phyloP scores from a whole-genome alignment of 345 rosid species.

The Lumnitzera littorea region DNA sequence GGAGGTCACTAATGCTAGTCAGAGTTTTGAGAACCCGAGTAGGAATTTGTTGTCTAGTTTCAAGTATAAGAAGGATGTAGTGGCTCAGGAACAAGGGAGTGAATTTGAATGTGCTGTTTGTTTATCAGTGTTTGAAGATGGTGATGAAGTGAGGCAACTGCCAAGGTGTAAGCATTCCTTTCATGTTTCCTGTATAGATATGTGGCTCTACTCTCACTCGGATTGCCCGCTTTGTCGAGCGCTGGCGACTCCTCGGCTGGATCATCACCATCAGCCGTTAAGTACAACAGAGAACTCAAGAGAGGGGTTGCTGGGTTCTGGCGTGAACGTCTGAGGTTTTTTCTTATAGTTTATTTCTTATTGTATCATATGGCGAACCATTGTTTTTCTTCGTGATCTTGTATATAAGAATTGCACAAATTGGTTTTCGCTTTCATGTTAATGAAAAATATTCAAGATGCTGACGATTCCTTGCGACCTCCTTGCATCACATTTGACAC shows the following conservation, averaged over 20 bases:
- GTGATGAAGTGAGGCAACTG: constrained; percentile 28
- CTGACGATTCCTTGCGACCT: no score
- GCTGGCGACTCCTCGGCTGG: neutral
- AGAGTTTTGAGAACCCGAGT: constrained; percentile 12
- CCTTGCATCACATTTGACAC: no score
- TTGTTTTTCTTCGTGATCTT: no score
- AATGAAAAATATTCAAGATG: no score
- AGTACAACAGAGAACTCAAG: constrained; percentile 14
- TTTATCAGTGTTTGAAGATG: constrained; percentile 29
- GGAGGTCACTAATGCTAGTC: constrained; percentile 9
- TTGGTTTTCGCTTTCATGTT: no score
- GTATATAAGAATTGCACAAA: no score
- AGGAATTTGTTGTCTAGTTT: constrained; percentile 20
- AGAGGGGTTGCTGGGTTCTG: constrained; percentile 13
- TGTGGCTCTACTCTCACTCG: constrained; percentile 33
- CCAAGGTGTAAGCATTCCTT: constrained; percentile 27
- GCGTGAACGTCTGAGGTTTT: constrained; percentile 2
- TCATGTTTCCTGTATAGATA: constrained; percentile 33
- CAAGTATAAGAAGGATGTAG: constrained; percentile 25
- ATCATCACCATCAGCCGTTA: neutral
- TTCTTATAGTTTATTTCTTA: neutral
- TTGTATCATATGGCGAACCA: neutral
- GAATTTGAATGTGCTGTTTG: constrained; percentile 31
- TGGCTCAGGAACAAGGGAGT: constrained; percentile 2
- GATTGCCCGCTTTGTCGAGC: constrained; percentile 39